Evolutionary conservation across 257 asterid species (phyloP), one percentile per base, ranked within the genome.

Genomic region (Mentha longifolia): DNA sequence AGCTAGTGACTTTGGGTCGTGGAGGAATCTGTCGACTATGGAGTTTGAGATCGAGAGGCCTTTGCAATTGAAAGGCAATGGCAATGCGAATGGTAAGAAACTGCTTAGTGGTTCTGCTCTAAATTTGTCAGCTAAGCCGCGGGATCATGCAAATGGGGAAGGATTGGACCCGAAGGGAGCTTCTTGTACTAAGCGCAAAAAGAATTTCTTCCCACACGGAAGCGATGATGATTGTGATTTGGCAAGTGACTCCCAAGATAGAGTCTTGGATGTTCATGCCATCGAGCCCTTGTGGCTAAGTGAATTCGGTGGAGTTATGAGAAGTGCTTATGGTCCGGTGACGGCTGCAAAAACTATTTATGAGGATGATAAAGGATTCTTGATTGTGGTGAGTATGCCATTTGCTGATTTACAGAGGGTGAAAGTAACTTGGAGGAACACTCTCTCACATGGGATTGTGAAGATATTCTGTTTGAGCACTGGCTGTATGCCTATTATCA

Each of bases 351-450:
- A 74, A 50, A 67, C 79, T 16, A 67, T 74, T 2, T 74, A 74
- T 3, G 79, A 74, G 37, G 79, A 74, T 51, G 74, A 74, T 6
- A 67, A 74, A 50, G 79, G 79, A 28, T 74, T 74, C 31, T 59
- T 74, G 70, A 67, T 74, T 22, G 64, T 67, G 14, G 74, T 74
- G 11, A 74, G 79, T 64, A 67, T 74, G 79, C 79, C 79, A 1
- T 74, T 74, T 67, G 74, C 62, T 7, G 79, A 74, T 74, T 16
- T 74, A 19, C 74, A 74, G 28, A 67, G 70, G 58, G 79, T 61
- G 55, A 74, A 74, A 31, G 79, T 74, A 10, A 74, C 79, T 10
- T 74, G 79, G 79, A 74, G 79, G 74, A 74, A 74, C 79, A 74
- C 74, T 15, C 79, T 74, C 57, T 74, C 79, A 0, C 74, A 74